Percentiles rank a stretch among this genome's conserved stretches.
Conservation (phyloP, 2,329 filamentous ascomycete species). For the Colletotrichum sp. region DNA sequence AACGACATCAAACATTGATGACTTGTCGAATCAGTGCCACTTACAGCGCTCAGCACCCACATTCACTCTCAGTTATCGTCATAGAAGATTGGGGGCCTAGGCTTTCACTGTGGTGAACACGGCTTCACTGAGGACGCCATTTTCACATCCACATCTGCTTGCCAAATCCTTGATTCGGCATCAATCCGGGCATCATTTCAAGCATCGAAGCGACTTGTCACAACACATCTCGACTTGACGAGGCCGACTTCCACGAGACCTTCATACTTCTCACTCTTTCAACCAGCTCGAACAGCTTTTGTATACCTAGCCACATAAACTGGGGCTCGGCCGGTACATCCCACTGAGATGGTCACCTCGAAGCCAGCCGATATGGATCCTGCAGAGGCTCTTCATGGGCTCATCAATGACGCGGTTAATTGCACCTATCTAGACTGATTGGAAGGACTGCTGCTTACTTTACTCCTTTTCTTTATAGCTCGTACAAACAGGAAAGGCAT, state of each 20-base stretch:
- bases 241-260: background rate
- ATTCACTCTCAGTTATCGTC: background rate
- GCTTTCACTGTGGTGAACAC: background rate
- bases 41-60: background rate
- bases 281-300: background rate
- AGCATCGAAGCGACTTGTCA: background rate
- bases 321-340: background rate
- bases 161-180: background rate
- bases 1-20: background rate
- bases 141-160: background rate
- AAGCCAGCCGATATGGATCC: slow-evolving; percentile 25
- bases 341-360: slow-evolving; percentile 1
- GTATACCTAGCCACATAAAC: background rate
- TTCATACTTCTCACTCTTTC: background rate
- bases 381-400: slow-evolving; percentile 54
- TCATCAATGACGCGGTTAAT: slow-evolving; percentile 62
- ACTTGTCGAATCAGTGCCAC: background rate
- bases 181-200: background rate
- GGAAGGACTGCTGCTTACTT: background rate
- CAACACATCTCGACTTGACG: background rate
- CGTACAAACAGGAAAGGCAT: slow-evolving; percentile 63
- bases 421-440: background rate
- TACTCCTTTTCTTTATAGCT: slow-evolving; percentile 44
- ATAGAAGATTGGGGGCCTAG: background rate
- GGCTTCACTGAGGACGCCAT: background rate